Percentiles rank a stretch among this genome's conserved stretches.
Conservation (phyloP, 129 eudicot genomes). For the Apium graveolens region DNA sequence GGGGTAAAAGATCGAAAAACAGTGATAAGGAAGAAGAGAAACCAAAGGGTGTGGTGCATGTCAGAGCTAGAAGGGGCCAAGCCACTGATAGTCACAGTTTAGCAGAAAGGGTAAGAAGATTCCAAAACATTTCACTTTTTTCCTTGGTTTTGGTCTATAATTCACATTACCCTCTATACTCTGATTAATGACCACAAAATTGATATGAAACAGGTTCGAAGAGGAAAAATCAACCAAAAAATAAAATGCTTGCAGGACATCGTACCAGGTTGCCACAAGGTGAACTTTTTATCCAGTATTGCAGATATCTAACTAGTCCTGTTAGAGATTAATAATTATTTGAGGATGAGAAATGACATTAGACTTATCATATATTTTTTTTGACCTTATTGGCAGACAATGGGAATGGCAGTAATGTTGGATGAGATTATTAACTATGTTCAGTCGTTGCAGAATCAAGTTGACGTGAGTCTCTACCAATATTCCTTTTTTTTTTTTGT, state of each 20-base stretch:
- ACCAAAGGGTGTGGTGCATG: conserved; percentile 73
- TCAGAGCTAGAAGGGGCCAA: conserved; percentile 94
- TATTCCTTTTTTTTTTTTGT: no score
- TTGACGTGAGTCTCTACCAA: conserved; percentile 48
- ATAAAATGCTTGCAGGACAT: conserved; percentile 84
- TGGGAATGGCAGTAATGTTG: conserved; percentile 98
- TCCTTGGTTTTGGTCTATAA: neutral
- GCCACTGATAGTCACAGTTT: conserved; percentile 97
- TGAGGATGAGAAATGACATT: neutral
- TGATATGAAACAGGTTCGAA: conserved; percentile 44
- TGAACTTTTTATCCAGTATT: conserved; percentile 9
- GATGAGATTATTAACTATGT: conserved; percentile 94
- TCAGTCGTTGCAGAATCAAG: conserved; percentile 88
- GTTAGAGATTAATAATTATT: neutral
- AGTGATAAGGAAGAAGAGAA: conserved; percentile 42
- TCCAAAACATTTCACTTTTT: neutral
- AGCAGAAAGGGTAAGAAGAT: conserved; percentile 68
- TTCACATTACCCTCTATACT: neutral
- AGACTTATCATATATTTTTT: neutral
- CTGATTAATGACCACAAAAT: neutral
- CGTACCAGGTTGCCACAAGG: conserved; percentile 98
- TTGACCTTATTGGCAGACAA: conserved; percentile 41
- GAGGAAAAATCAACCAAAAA: conserved; percentile 87
- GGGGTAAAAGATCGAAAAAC: conserved; percentile 47
- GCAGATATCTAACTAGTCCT: neutral